Evolutionary conservation across 345 rosid genomes (phyloP), one percentile per base, ranked within the genome.

Genomic region (Mercurialis annua): DNA sequence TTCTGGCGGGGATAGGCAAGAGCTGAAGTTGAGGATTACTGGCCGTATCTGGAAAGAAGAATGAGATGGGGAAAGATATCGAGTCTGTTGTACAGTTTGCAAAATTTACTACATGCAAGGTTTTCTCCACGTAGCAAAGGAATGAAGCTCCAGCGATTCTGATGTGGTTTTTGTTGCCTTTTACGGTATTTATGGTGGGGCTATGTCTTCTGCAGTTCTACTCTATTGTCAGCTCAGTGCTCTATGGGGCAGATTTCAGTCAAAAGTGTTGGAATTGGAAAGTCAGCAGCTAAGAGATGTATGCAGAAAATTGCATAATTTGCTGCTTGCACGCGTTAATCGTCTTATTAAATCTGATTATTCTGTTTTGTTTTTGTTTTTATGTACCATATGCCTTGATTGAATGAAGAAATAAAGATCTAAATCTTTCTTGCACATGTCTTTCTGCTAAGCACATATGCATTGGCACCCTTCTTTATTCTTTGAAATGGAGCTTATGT

Each of bases 21-120:
- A 92, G 72, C 90, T 92, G 64, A 90, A 90, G 83, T 65, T 92
- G 75, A 79, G 89, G 72, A 82, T 92, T 52, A 83, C 98, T 0
- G 98, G 98, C 38, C 83, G 90, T 23, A 85, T 92, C 71, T 90
- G 98, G 92, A 89, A 87, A 75, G 98, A 89, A 69, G 89, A 90
- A 76, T 84, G 82, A 77, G 57, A 33, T 14, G 29, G 0, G 43
- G 49, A 55, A 34, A 51, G 50, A 49, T 50, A 48, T 36, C 17
- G 33, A 36, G 54, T 51, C 18, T 12, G 62, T 44, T 76, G 78
- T 76, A 76, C 70, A 79, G 80, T 63, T 21, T 18, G 44, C 42
- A 36, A 66, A 52, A 43, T 42, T 49, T 11, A 26, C 1, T 4
- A 42, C 44, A 24, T 15, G 16, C 69, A 34, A 26, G 62, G 40